Conservation (phyloP, 345 rosid species). For the Microcos paniculata region DNA sequence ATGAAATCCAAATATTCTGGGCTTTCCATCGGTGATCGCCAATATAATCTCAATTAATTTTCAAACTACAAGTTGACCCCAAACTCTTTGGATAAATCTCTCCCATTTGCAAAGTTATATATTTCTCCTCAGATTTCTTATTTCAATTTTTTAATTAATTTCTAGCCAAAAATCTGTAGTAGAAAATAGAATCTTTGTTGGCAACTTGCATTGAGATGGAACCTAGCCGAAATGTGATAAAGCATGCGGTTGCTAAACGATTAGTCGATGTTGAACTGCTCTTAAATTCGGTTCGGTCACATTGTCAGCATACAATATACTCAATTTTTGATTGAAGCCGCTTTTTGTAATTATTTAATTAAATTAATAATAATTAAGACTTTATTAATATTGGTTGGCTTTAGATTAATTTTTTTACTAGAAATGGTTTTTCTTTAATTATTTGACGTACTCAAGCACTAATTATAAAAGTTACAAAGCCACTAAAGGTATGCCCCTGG, state of each 20-base stretch:
- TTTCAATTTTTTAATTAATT: too few species aligned
- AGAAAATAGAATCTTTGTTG: too few species aligned
- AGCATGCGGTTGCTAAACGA: neutral
- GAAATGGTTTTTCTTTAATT: neutral
- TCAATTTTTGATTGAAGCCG: neutral
- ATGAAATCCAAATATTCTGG: too few species aligned
- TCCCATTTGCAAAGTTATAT: too few species aligned
- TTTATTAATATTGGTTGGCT: neutral
- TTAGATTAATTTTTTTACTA: neutral
- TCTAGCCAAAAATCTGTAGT: too few species aligned
- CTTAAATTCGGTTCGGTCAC: neutral
- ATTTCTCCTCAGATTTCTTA: too few species aligned
- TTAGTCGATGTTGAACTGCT: neutral
- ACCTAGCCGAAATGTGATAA: neutral
- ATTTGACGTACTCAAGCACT: neutral
- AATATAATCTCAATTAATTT: too few species aligned
- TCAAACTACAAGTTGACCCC: too few species aligned
- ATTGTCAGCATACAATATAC: neutral
- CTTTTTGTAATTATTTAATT: neutral
- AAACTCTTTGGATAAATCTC: too few species aligned
- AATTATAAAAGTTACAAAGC: neutral
- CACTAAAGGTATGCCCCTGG: neutral
- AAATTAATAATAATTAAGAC: neutral
- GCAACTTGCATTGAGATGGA: too few species aligned
- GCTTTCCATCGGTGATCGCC: too few species aligned